phyloP scores from a whole-genome alignment of 768 basidiomycete genomes.

The Naganishia onofrii region DNA sequence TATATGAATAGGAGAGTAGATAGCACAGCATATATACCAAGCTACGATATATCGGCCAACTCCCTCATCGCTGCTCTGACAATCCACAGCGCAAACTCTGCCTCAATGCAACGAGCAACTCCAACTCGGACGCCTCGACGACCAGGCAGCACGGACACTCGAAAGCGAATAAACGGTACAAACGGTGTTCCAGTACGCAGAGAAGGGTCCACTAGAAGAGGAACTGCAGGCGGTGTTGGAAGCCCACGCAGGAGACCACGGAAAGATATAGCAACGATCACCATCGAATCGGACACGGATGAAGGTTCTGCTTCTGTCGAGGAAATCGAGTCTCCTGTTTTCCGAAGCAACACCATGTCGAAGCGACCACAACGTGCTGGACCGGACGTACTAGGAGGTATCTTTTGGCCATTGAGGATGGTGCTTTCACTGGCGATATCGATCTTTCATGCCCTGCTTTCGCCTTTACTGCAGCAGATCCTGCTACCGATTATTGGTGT shows the following conservation, averaged over 20 bases:
- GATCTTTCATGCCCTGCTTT: background rate
- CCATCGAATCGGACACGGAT: constrained; percentile 14
- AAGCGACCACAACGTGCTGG: background rate
- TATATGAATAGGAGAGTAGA: too few species aligned
- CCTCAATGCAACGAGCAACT: constrained; percentile 2
- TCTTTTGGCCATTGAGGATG: constrained; percentile 4
- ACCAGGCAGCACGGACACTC: background rate
- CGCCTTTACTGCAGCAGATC: background rate
- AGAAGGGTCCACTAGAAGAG: constrained; percentile 4
- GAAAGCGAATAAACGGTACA: background rate
- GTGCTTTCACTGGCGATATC: background rate
- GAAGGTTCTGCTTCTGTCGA: constrained; percentile 6
- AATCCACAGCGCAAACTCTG: background rate
- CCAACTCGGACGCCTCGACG: constrained; percentile 13
- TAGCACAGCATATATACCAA: too few species aligned
- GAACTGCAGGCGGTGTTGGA: background rate
- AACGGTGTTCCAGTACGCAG: background rate
- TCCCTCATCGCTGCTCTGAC: background rate
- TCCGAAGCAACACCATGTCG: background rate
- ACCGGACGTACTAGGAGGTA: background rate
- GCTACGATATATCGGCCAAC: background rate
- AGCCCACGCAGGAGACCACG: background rate
- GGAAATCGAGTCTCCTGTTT: constrained; percentile 17
- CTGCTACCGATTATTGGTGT: background rate
- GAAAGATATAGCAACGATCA: constrained; percentile 6